Base-by-base conservation (phyloP, 2,329 filamentous ascomycete species). In the Penicillium sp. region DNA sequence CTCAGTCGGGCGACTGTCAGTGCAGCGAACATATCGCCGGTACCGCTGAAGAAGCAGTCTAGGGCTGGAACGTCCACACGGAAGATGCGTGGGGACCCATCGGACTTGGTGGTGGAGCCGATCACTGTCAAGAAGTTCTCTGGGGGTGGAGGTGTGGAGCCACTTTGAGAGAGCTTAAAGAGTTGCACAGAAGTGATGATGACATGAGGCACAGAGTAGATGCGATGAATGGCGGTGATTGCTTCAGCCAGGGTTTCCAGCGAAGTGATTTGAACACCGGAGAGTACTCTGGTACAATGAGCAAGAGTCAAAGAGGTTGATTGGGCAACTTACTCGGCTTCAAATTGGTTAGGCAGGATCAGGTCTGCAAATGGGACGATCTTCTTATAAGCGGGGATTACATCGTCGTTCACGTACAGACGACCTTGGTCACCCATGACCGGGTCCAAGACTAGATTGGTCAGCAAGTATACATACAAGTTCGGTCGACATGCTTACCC, bases 11-110 rank as follows among this genome's bases (percentile, higher is more conserved):
- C 90, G 1, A 96, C 86, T 69, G 91, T 92, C 43, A 99, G 81
- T 7, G 93, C 93, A 29, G 92, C 93, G 69, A 99, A 97, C 93
- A 99, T 97, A 77, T 99, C 94, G 44, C 94, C 94, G 0, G 95
- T 97, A 39, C 94, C 94, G 65, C 89, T 92, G 75, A 97, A 99
- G 80, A 94, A 96, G 75, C 92, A 90, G 69, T 96, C 89, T 55
- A 97, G 87, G 27, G 88, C 84, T 0, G 93, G 92, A 53, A 97
- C 90, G 52, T 89, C 85, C 66, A 97, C 87, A 66, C 88, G 87
- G 80, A 97, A 99, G 48, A 93, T 82, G n/a, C 94, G 87, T 0
- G 93, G 86, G 40, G 79, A 80, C 60, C 85, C 83, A 50, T 81
- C 75, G 1, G 83, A 86, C 47, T 67, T 65, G 68, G 86, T 87